A percentile compares a stretch with the other conserved stretches of the same genome.
These are phyloP conservation scores for Gossypium laxum DNA, from an alignment of 441 rosid genomes.

Conservation along the genomic window DNA sequence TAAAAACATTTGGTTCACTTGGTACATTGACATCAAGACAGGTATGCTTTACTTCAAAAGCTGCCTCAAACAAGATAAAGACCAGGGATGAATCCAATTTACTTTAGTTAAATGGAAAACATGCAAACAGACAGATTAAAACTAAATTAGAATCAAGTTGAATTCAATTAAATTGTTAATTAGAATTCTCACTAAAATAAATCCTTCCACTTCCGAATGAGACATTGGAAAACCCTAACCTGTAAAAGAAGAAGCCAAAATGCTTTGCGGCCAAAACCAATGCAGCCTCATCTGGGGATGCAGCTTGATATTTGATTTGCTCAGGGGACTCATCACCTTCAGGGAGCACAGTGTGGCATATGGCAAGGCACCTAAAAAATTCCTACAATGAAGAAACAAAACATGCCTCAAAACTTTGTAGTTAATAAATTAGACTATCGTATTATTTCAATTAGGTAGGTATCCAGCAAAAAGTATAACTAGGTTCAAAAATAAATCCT, in stretches of 20 bases:
- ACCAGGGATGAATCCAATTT: not conserved
- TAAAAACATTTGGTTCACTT: not conserved
- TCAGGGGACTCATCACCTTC: slow-evolving; percentile 98
- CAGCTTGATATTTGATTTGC: slow-evolving; percentile 89
- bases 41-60: not conserved
- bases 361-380: slow-evolving; percentile 83
- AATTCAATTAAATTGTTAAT: not conserved
- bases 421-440: not conserved
- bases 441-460: not conserved
- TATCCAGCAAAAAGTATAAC: not conserved
- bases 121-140: not conserved
- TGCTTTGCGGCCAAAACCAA: slow-evolving; percentile 93
- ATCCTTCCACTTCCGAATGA: not conserved
- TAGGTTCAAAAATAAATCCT: not conserved
- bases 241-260: slow-evolving; percentile 95
- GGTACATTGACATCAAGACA: not conserved
- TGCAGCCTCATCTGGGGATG: slow-evolving; percentile 99
- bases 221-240: slow-evolving; percentile 28
- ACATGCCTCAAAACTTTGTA: slow-evolving; percentile 5
- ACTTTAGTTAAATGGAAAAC: not conserved
- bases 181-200: not conserved
- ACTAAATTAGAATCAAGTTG: not conserved
- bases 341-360: slow-evolving; percentile 97
- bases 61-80: not conserved
- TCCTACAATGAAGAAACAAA: slow-evolving; percentile 42